Base-by-base conservation (phyloP, 2,329 filamentous ascomycete genomes). In the Trichoderma sp. region DNA sequence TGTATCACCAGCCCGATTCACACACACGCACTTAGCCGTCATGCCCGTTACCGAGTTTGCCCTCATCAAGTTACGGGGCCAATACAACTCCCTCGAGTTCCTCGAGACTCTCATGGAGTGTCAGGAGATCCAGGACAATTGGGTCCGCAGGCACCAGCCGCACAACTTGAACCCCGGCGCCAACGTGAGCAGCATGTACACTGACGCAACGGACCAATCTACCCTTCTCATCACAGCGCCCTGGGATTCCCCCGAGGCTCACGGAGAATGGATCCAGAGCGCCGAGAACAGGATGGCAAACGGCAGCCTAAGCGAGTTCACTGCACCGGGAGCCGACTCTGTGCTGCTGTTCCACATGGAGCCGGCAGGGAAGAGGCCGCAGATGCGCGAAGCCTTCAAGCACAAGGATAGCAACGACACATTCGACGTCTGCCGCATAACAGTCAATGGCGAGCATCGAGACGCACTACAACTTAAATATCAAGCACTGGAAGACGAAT, bases 41-140 rank as follows among this genome's bases (percentile, higher is more conserved):
- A 80, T 83, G 82, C 47, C 77, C 49, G 77, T 83, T 70, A 81
- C 80, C 21, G 82, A 84, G 73, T 76, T 82, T 67, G 80, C 79
- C 47, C 70, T 80, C 66, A 69, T 83, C 52, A 75, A 76, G 47
- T 72, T 81, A 61, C 74, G 73, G 37, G 64, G 72, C 43, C 73
- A 73, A 16, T 77, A 75, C 37, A 72, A 79, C 43, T 57, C 73
- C 37, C 69, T 80, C 64, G 78, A 79, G 57, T 75, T 81, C 49
- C 77, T 76, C 71, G 75, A 77, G 27, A 63, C 75, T 16, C 68
- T 81, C 68, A 76, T 77, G 66, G 69, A 76, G 5, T 75, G 75
- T 43, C 78, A 79, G 68, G 72, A 73, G 24, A 67, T 79, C 21
- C 82, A 84, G 73, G 77, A 82, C 68, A 75, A 74, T 62, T 84